phyloP scores from a whole-genome alignment of 768 basidiomycete species.

The Amanita pallidorosea region DNA sequence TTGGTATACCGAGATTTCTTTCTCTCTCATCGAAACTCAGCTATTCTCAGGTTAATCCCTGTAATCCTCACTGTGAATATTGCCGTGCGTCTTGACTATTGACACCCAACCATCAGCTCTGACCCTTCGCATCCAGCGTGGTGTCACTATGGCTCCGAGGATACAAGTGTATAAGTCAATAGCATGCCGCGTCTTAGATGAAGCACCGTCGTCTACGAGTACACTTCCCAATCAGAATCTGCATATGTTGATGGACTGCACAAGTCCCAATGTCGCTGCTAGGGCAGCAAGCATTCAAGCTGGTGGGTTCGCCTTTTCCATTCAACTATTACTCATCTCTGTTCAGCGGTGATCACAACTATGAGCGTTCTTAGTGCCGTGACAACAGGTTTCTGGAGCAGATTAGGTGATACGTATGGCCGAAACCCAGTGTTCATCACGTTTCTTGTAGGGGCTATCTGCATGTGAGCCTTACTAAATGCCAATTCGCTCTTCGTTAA shows the following conservation, averaged over 20 bases:
- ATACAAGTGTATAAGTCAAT: slow-evolving; percentile 75
- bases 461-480: slow-evolving; percentile 43
- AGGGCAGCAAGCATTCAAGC: slow-evolving; percentile 68
- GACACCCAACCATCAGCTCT: background rate
- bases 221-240: slow-evolving; percentile 6
- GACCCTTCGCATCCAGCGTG: slow-evolving; percentile 37
- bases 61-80: slow-evolving; percentile 57
- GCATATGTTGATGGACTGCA: slow-evolving; percentile 17
- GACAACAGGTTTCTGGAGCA: slow-evolving; percentile 84
- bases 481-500: background rate
- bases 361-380: slow-evolving; percentile 75
- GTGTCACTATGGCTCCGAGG: slow-evolving; percentile 69
- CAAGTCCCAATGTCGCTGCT: slow-evolving; percentile 47
- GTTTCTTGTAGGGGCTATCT: slow-evolving; percentile 56
- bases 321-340: slow-evolving; percentile 2
- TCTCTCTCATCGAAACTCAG: slow-evolving; percentile 4
- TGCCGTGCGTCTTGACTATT: slow-evolving; percentile 31
- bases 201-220: slow-evolving; percentile 11
- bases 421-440: slow-evolving; percentile 64
- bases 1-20: slow-evolving; percentile 22
- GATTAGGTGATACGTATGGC: slow-evolving; percentile 65
- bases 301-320: slow-evolving; percentile 18
- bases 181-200: slow-evolving; percentile 46
- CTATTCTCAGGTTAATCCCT: slow-evolving; percentile 50
- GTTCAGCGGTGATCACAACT: slow-evolving; percentile 52